These are phyloP conservation scores for Botryotinia convoluta DNA, from an alignment of 2,329 filamentous ascomycete genomes.

Conservation along the genomic window DNA sequence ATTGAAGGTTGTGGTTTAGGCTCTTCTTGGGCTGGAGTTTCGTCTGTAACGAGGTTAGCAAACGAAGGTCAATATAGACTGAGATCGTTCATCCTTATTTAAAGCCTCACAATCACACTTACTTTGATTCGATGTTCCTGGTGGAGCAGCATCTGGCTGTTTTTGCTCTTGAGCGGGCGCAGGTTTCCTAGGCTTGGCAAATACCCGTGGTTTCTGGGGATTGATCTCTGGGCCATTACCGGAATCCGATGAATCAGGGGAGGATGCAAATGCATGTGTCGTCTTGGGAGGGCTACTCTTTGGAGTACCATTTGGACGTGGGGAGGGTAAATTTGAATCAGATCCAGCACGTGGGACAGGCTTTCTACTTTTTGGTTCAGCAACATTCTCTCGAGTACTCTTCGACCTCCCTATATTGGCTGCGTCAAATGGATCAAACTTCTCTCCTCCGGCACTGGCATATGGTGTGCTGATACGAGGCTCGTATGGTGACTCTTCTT, in stretches of 20 bases:
- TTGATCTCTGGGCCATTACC: slow-evolving; percentile 20
- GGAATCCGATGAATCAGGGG: slow-evolving; percentile 20
- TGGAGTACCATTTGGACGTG: slow-evolving; percentile 25
- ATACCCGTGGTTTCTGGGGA: slow-evolving; percentile 15
- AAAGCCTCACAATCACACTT: slow-evolving; percentile 26
- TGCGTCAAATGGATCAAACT: slow-evolving; percentile 55
- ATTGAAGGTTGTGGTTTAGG: slow-evolving; percentile 32
- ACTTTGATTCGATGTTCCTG: slow-evolving; percentile 24
- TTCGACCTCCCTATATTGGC: slow-evolving; percentile 36
- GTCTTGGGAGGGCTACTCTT: slow-evolving; percentile 16
- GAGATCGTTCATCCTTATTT: slow-evolving; percentile 27
- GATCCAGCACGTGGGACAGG: slow-evolving; percentile 32
- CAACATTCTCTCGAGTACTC: slow-evolving; percentile 31
- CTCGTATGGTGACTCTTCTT: slow-evolving; percentile 41
- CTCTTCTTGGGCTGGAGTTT: slow-evolving; percentile 24
- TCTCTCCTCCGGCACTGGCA: slow-evolving; percentile 55
- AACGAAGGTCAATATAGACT: slow-evolving; percentile 23
- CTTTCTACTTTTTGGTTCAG: slow-evolving; percentile 13
- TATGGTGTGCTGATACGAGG: slow-evolving; percentile 58
- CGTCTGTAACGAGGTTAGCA: slow-evolving; percentile 30
- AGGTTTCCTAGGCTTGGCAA: slow-evolving; percentile 21
- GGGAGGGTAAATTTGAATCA: slow-evolving; percentile 32
- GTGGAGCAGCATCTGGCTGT: slow-evolving; percentile 5
- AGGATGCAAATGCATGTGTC: slow-evolving; percentile 15
- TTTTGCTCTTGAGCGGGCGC: slow-evolving; percentile 11